Conservation (phyloP, 805 yeast genomes). For the Candida endomychidarum region DNA sequence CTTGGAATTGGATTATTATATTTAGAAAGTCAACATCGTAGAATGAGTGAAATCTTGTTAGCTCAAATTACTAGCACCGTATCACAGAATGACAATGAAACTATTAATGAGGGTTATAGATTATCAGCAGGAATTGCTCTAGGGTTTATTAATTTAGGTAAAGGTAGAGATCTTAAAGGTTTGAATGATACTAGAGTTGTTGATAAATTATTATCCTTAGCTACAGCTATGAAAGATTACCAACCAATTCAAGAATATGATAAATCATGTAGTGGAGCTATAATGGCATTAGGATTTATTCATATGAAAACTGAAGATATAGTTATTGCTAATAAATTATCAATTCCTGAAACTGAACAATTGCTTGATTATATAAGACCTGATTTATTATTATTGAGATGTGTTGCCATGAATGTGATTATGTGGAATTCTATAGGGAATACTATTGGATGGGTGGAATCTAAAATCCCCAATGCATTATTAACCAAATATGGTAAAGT, state of each 20-base stretch:
- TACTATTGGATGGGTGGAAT: conserved; percentile 53
- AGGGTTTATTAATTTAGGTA: conserved; percentile 81
- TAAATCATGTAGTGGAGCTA: conserved; percentile 70
- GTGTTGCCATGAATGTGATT: conserved; percentile 62
- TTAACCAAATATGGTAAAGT: conserved; percentile 24
- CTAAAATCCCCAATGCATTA: conserved; percentile 53
- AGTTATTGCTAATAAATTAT: conserved; percentile 59
- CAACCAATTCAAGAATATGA: conserved; percentile 59
- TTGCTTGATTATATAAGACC: conserved; percentile 75
- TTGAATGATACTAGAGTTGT: conserved; percentile 63
- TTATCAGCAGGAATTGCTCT: conserved; percentile 85
- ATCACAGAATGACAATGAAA: conserved; percentile 51
- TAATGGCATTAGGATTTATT: conserved; percentile 72
- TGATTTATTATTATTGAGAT: conserved; percentile 65
- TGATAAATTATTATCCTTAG: conserved; percentile 57
- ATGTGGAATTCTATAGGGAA: conserved; percentile 67
- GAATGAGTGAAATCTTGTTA: conserved; percentile 79
- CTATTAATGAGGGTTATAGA: conserved; percentile 76
- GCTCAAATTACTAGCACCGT: conserved; percentile 64
- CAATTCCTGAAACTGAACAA: conserved; percentile 58
- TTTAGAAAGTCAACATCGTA: conserved; percentile 71
- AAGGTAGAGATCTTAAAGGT: conserved; percentile 61
- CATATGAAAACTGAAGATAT: conserved; percentile 65
- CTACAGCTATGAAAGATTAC: conserved; percentile 60
- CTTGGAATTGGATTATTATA: conserved; percentile 88